Percentiles rank a stretch among this genome's conserved stretches.
Evolutionary conservation across 805 yeast species (phyloP).

Genomic region (Scheffersomyces stipitis): DNA sequence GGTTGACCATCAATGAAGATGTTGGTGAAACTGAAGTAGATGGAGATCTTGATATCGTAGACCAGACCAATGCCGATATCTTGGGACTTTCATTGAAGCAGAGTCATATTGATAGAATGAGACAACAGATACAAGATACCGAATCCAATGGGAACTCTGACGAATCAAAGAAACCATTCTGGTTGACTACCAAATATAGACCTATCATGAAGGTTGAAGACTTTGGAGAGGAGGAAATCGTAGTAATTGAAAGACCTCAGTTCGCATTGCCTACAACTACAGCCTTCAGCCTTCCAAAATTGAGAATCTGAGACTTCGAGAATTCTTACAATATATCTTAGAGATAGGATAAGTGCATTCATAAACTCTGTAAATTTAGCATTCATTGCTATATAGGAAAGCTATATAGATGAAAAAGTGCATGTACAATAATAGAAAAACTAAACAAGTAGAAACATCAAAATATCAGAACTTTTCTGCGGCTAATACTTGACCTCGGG

Average conservation of each 20-base stretch:
- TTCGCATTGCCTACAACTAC: constrained; percentile 56
- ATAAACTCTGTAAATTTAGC: too few relatives aligned
- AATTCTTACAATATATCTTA: not conserved
- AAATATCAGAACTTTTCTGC: too few relatives aligned
- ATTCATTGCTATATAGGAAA: too few relatives aligned
- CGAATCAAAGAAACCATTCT: constrained; percentile 49
- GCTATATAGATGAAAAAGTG: too few relatives aligned
- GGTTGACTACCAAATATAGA: constrained; percentile 74
- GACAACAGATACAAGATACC: constrained; percentile 36
- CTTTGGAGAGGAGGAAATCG: constrained; percentile 55
- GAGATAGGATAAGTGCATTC: too few relatives aligned
- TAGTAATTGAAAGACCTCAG: constrained; percentile 76
- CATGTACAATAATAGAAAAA: too few relatives aligned
- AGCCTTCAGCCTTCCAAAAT: constrained; percentile 64
- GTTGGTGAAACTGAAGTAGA: constrained; percentile 21
- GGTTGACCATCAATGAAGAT: constrained; percentile 33
- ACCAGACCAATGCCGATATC: constrained; percentile 4
- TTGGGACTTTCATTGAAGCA: constrained; percentile 29
- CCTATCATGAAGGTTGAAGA: constrained; percentile 64
- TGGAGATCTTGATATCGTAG: constrained; percentile 4
- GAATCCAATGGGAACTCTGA: constrained; percentile 23
- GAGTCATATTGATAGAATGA: constrained; percentile 29
- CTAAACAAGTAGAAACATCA: too few relatives aligned
- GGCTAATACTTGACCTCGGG: constrained; percentile 20
- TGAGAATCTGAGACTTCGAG: constrained; percentile 36